phyloP scores from a whole-genome alignment of 257 asterid species.

The Nicotiana otophora region DNA sequence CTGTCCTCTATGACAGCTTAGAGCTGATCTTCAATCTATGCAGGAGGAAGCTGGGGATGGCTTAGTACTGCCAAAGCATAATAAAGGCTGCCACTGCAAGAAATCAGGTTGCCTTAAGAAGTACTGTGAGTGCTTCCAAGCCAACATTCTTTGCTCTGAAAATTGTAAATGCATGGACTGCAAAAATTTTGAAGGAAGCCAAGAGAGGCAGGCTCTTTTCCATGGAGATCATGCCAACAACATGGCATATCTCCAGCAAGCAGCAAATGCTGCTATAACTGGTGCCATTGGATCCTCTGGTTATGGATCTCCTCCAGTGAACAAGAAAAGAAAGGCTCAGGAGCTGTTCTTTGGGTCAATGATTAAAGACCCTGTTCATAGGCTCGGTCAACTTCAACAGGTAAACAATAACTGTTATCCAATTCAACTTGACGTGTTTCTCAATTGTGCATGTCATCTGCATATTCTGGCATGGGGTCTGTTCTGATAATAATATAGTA shows the following conservation, averaged over 20 bases:
- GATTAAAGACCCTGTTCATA: conserved; percentile 11
- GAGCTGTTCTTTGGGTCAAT: conserved; percentile 17
- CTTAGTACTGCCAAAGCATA: conserved; percentile 18
- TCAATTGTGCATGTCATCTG: not conserved
- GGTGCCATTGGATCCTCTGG: conserved; percentile 27
- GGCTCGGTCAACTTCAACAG: conserved; percentile 19
- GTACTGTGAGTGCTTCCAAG: conserved; percentile 34
- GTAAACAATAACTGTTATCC: conserved; percentile 13
- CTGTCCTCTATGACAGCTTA: not conserved
- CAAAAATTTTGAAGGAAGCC: conserved; percentile 20
- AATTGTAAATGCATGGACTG: conserved; percentile 29
- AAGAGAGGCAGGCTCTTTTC: conserved; percentile 22
- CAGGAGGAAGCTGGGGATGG: conserved; percentile 26
- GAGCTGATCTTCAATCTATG: not conserved
- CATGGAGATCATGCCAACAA: conserved; percentile 18
- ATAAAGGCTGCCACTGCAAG: conserved; percentile 33
- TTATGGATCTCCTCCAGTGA: conserved; percentile 24
- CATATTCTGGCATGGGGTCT: not conserved
- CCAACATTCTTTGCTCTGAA: conserved; percentile 29
- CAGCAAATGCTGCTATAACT: conserved; percentile 28
- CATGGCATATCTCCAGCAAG: conserved; percentile 15
- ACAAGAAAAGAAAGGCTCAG: conserved; percentile 20
- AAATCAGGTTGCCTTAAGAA: conserved; percentile 31
- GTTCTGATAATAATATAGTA: not conserved
- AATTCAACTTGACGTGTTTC: not conserved